These are phyloP conservation scores for Trichocomaceae sp. DNA, from an alignment of 2,329 filamentous ascomycete genomes.

Conservation along the genomic window DNA sequence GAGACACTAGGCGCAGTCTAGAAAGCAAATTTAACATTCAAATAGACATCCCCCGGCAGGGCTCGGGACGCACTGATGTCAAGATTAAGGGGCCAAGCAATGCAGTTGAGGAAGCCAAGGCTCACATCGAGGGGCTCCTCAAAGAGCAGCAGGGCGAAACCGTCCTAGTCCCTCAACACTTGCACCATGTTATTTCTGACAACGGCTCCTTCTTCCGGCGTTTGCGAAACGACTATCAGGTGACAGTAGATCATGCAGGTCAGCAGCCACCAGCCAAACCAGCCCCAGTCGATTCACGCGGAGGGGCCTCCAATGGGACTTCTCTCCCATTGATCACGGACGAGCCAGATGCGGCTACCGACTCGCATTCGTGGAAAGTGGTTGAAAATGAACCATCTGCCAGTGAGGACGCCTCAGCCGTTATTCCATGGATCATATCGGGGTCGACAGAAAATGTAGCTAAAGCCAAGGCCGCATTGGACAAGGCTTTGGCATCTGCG, in stretches of 20 bases:
- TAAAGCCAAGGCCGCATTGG: constrained; percentile 71
- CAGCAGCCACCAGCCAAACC: constrained; percentile 68
- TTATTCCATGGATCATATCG: constrained; percentile 77
- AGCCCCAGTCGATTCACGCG: constrained; percentile 42
- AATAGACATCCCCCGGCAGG: constrained; percentile 87
- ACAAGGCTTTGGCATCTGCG: constrained; percentile 61
- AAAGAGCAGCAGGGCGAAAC: constrained; percentile 87
- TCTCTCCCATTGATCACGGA: constrained; percentile 91
- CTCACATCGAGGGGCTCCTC: constrained; percentile 67
- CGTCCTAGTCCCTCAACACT: constrained; percentile 69
- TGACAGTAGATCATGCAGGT: constrained; percentile 86
- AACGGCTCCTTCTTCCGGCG: constrained; percentile 91
- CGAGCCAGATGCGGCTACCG: constrained; percentile 57
- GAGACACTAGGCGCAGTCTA: constrained; percentile 75
- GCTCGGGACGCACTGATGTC: constrained; percentile 73
- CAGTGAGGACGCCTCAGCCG: constrained; percentile 24
- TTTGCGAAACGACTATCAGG: constrained; percentile 75
- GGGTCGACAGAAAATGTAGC: constrained; percentile 71
- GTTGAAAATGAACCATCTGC: constrained; percentile 47
- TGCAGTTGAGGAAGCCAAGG: constrained; percentile 78
- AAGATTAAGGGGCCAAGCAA: constrained; percentile 74
- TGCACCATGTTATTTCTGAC: constrained; percentile 75
- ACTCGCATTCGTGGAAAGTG: constrained; percentile 76
- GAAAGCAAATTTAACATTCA: constrained; percentile 81
- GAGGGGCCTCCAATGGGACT: constrained; percentile 51